A percentile compares a stretch with the other conserved stretches of the same genome.
phyloP scores from a whole-genome alignment of 352 stramenopile species.

The Stramenopiles sp. region DNA sequence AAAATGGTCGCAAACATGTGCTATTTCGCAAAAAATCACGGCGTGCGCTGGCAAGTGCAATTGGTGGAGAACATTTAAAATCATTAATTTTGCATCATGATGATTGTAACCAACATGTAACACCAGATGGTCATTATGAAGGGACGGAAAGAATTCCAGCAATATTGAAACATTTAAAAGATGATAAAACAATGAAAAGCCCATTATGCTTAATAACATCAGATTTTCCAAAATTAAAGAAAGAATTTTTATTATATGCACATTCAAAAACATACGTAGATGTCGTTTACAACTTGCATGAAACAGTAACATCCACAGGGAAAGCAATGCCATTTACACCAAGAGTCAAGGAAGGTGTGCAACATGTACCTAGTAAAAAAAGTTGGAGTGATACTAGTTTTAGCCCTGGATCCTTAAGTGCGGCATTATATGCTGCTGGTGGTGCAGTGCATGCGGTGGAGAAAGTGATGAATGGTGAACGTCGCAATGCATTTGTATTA shows the following conservation, averaged over 20 bases:
- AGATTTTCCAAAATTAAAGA: conserved; percentile 47
- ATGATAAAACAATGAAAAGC: conserved; percentile 25
- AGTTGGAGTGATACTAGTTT: conserved; percentile 31
- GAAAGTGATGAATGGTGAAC: conserved; percentile 26
- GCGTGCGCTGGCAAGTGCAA: neutral
- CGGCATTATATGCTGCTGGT: conserved; percentile 39
- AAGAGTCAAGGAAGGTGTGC: conserved; percentile 14
- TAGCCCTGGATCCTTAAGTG: conserved; percentile 31
- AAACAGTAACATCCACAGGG: conserved; percentile 24
- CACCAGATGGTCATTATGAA: conserved; percentile 47
- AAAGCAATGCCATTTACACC: conserved; percentile 15
- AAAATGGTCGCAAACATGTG: neutral
- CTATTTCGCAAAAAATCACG: neutral
- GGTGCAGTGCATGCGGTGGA: conserved; percentile 56
- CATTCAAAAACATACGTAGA: conserved; percentile 60
- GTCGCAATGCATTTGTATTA: conserved; percentile 59
- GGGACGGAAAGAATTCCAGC: conserved; percentile 43
- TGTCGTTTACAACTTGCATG: conserved; percentile 58
- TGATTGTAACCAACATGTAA: conserved; percentile 60
- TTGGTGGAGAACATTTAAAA: conserved; percentile 12
- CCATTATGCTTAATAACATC: conserved; percentile 42
- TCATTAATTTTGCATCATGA: conserved; percentile 64
- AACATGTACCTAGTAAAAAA: conserved; percentile 13
- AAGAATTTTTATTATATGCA: conserved; percentile 46
- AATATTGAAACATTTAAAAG: conserved; percentile 35